Conservation (phyloP, 2,329 filamentous ascomycete species). For the Colletotrichum lupini region DNA sequence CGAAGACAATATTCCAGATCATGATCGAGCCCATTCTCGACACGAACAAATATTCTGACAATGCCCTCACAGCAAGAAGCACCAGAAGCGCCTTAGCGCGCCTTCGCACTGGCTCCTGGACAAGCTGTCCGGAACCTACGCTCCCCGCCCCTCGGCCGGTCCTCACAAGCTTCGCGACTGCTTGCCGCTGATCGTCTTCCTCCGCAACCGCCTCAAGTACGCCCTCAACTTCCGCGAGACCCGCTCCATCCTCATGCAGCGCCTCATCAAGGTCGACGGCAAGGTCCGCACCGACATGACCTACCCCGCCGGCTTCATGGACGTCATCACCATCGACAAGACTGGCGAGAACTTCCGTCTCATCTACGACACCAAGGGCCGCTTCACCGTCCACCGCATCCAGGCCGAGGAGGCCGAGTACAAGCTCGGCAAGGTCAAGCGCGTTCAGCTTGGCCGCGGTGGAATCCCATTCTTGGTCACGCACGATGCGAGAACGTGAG, state of each 20-base stretch:
- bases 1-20: not conserved
- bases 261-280: conserved; percentile 98
- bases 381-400: conserved; percentile 99
- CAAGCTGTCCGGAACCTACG: conserved; percentile 95
- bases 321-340: conserved; percentile 99
- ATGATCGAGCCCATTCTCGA: not conserved
- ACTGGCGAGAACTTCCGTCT: conserved; percentile 99
- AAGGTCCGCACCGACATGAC: conserved; percentile 99
- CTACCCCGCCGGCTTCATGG: conserved; percentile 99
- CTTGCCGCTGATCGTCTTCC: conserved; percentile 98
- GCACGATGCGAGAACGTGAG: conserved; percentile 99
- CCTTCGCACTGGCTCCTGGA: conserved; percentile 99
- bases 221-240: conserved; percentile 98
- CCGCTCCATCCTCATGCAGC: conserved; percentile 99
- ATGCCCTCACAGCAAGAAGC: conserved; percentile 82
- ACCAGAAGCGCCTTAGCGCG: conserved; percentile 99
- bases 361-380: conserved; percentile 99
- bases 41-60: conserved; percentile 42
- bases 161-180: conserved; percentile 99
- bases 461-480: conserved; percentile 99
- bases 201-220: conserved; percentile 98
- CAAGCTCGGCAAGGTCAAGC: conserved; percentile 99
- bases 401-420: conserved; percentile 98
- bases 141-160: conserved; percentile 79
- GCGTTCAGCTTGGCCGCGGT: conserved; percentile 98